phyloP scores from a whole-genome alignment of 2,329 filamentous ascomycete genomes.

The Apiospora aurea region DNA sequence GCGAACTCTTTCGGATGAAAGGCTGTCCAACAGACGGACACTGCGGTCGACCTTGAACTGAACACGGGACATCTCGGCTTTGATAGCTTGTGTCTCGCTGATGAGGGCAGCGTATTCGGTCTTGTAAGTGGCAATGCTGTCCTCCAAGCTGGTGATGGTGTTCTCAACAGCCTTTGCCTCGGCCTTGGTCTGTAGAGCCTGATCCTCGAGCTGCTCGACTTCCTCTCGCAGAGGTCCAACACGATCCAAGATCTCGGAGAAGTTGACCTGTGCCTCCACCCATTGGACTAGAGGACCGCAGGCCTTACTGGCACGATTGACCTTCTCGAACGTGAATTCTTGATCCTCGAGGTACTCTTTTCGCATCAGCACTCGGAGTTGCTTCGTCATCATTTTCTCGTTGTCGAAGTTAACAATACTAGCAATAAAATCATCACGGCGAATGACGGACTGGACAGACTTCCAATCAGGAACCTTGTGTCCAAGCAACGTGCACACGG shows the following conservation, averaged over 20 bases:
- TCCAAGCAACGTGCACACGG: conserved; percentile 93
- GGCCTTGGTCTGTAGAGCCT: conserved; percentile 90
- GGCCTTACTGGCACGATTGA: conserved; percentile 94
- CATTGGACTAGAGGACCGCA: conserved; percentile 97
- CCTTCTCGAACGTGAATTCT: conserved; percentile 95
- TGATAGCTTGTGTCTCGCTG: conserved; percentile 96
- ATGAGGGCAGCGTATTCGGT: conserved; percentile 94
- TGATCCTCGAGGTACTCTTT: conserved; percentile 91
- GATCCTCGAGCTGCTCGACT: conserved; percentile 84
- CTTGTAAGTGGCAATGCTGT: conserved; percentile 95
- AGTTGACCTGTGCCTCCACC: conserved; percentile 96
- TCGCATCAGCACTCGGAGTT: conserved; percentile 85
- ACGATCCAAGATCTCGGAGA: conserved; percentile 94
- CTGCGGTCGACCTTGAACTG: conserved; percentile 98
- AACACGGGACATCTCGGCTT: conserved; percentile 93
- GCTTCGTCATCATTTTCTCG: conserved; percentile 89
- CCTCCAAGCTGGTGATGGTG: conserved; percentile 82
- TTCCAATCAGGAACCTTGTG: conserved; percentile 94
- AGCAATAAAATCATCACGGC: conserved; percentile 94
- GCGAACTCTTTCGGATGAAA: conserved; percentile 89
- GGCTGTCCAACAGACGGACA: conserved; percentile 89
- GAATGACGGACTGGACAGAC: conserved; percentile 78
- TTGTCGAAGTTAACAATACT: conserved; percentile 98
- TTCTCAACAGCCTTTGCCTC: conserved; percentile 91
- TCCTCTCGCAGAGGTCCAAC: conserved; percentile 93